Evolutionary conservation across 495 filamentous ascomycete genomes (phyloP).

Genomic region (Lophiostoma macrostomum): DNA sequence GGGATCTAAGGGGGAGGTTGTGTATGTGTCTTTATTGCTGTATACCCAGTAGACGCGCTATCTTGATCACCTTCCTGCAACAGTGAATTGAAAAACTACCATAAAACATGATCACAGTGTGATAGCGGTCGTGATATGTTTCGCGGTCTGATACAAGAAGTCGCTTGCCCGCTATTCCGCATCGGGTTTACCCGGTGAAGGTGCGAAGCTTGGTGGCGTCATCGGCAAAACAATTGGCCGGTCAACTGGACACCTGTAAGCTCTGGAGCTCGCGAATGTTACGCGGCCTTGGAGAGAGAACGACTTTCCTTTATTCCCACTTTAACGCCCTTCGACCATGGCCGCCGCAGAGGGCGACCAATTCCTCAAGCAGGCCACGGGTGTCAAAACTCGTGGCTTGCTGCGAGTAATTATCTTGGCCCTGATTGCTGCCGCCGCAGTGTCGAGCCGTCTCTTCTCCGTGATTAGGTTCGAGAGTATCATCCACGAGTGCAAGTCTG

Average conservation of each 20-base stretch:
- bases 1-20: too few species aligned
- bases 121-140: too few species aligned
- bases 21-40: too few species aligned
- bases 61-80: too few species aligned
- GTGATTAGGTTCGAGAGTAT: constrained; percentile 99
- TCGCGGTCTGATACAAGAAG: too few species aligned
- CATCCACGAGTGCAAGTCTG: constrained; percentile 91
- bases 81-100: too few species aligned
- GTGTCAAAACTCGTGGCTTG: constrained; percentile 75
- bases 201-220: too few species aligned
- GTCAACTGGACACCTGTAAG: constrained; percentile 24
- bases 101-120: too few species aligned
- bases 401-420: constrained; percentile 88
- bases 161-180: too few species aligned
- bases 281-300: constrained; percentile 18
- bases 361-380: constrained; percentile 64
- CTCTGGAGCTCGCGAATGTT: constrained; percentile 8
- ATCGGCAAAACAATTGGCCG: neutral
- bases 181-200: too few species aligned
- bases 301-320: constrained; percentile 14
- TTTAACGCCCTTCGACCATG: constrained; percentile 18
- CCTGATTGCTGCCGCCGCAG: constrained; percentile 87
- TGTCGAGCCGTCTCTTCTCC: constrained; percentile 93
- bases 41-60: too few species aligned
- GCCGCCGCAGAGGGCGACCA: constrained; percentile 43